A percentile compares a stretch with the other conserved stretches of the same genome.
phyloP scores from a whole-genome alignment of 2,329 filamentous ascomycete species.

The Phialemoniopsis sp. region DNA sequence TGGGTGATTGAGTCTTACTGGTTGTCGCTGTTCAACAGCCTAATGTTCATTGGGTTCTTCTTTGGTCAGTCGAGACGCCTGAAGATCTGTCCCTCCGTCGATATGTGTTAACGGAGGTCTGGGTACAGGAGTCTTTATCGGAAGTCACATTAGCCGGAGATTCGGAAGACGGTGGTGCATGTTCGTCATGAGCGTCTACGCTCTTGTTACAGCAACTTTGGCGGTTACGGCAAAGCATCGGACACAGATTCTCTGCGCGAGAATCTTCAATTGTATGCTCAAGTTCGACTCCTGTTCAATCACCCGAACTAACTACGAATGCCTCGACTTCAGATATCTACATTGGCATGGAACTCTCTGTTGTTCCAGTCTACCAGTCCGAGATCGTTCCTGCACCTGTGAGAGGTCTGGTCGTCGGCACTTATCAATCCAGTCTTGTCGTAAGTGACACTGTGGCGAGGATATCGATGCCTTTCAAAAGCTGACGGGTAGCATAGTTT shows the following conservation, averaged over 20 bases:
- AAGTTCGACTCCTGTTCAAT: too few relatives aligned
- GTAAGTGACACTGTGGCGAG: too few relatives aligned
- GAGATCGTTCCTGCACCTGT: slow-evolving; percentile 22
- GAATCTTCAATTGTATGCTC: slow-evolving; percentile 30
- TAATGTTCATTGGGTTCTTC: slow-evolving; percentile 27
- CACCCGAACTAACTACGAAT: too few relatives aligned
- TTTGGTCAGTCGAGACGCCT: too few relatives aligned
- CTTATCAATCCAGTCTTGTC: slow-evolving; percentile 25
- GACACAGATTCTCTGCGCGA: slow-evolving; percentile 24
- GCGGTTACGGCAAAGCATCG: slow-evolving; percentile 20
- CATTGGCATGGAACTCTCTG: slow-evolving; percentile 31
- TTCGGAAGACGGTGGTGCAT: slow-evolving; percentile 28
- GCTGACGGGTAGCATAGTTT: too few relatives aligned
- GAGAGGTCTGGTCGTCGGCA: slow-evolving; percentile 27
- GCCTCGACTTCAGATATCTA: too few relatives aligned
- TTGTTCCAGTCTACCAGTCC: slow-evolving; percentile 27
- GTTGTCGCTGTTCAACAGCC: slow-evolving; percentile 28
- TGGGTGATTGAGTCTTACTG: slow-evolving; percentile 21
- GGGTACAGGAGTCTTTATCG: slow-evolving; percentile 16
- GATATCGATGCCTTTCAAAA: too few relatives aligned
- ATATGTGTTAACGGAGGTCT: slow-evolving; percentile 2
- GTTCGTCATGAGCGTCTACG: slow-evolving; percentile 30
- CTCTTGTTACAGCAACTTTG: slow-evolving; percentile 23
- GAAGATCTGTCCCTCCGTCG: too few relatives aligned
- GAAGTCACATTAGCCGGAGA: slow-evolving; percentile 18